A percentile compares a stretch with the other conserved stretches of the same genome.
These are phyloP conservation scores for Pseudogymnoascus sp. DNA, from an alignment of 2,329 filamentous ascomycete species.

Conservation along the genomic window DNA sequence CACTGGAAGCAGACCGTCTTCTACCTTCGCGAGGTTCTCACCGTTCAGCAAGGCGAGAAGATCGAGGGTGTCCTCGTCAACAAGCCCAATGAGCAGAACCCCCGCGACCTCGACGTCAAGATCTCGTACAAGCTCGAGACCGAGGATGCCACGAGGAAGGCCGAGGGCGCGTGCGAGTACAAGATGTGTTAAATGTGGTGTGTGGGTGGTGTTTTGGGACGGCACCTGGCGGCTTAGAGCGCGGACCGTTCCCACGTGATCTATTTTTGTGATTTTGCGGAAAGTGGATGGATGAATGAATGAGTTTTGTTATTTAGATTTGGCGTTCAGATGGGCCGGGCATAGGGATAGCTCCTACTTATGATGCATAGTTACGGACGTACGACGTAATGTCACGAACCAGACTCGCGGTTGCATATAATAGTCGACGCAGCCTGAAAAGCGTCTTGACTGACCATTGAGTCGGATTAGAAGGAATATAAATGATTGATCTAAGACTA, in stretches of 20 bases:
- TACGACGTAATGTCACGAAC: not conserved
- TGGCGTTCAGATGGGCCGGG: conserved; percentile 3
- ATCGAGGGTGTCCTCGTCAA: conserved; percentile 67
- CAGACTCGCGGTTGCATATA: not conserved
- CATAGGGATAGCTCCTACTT: conserved; percentile 1
- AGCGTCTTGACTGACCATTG: conserved; percentile 3
- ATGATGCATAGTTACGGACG: conserved; percentile 2
- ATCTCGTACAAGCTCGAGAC: conserved; percentile 77
- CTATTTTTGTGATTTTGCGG: not conserved
- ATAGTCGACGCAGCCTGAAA: conserved; percentile 4
- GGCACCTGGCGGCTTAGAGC: conserved; percentile 1
- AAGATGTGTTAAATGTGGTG: conserved; percentile 54
- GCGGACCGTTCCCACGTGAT: not conserved
- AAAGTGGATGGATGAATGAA: conserved; percentile 2
- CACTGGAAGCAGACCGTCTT: conserved; percentile 99
- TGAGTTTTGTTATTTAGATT: conserved; percentile 1
- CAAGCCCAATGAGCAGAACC: conserved; percentile 88
- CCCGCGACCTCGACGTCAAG: conserved; percentile 86
- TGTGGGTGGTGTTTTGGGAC: not conserved
- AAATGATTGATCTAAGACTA: not conserved
- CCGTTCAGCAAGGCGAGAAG: conserved; percentile 78
- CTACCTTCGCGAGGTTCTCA: conserved; percentile 88
- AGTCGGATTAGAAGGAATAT: conserved; percentile 3
- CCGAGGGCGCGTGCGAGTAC: conserved; percentile 67
- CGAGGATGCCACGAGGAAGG: conserved; percentile 59